Conservation (phyloP, 805 yeast species). For the Cephaloascus albidus region DNA sequence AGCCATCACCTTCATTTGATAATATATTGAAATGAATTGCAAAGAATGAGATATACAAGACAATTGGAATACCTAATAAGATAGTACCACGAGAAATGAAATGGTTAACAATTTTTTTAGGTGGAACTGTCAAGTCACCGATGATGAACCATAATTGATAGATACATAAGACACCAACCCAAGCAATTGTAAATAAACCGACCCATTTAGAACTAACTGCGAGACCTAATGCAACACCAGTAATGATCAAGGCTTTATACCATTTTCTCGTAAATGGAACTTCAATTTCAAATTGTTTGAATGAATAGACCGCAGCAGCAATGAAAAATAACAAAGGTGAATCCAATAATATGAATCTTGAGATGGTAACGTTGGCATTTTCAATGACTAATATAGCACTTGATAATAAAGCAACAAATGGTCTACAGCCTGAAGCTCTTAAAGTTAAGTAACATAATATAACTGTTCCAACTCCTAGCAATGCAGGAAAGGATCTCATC, state of each 20-base stretch:
- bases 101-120: slow-evolving; percentile 34
- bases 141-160: slow-evolving; percentile 61
- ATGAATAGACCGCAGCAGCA: slow-evolving; percentile 58
- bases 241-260: slow-evolving; percentile 50
- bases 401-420: slow-evolving; percentile 50
- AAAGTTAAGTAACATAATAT: slow-evolving; percentile 58
- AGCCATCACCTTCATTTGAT: slow-evolving; percentile 57
- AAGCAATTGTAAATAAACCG: slow-evolving; percentile 70
- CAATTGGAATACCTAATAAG: slow-evolving; percentile 49
- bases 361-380: slow-evolving; percentile 61
- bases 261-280: slow-evolving; percentile 51
- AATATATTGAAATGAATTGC: slow-evolving; percentile 54
- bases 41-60: slow-evolving; percentile 50
- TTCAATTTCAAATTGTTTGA: slow-evolving; percentile 57
- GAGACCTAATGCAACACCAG: slow-evolving; percentile 64
- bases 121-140: slow-evolving; percentile 55
- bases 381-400: slow-evolving; percentile 51
- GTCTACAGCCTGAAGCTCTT: slow-evolving; percentile 63
- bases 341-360: slow-evolving; percentile 67
- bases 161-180: slow-evolving; percentile 59
- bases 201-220: slow-evolving; percentile 79
- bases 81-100: slow-evolving; percentile 39
- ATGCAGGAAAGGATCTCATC: slow-evolving; percentile 66
- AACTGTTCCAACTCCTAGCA: slow-evolving; percentile 61
- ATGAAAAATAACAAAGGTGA: slow-evolving; percentile 72